Percentiles rank a stretch among this genome's conserved stretches.
phyloP scores from a whole-genome alignment of 1,284 basidiomycete species.

The Heterobasidion occidentale region DNA sequence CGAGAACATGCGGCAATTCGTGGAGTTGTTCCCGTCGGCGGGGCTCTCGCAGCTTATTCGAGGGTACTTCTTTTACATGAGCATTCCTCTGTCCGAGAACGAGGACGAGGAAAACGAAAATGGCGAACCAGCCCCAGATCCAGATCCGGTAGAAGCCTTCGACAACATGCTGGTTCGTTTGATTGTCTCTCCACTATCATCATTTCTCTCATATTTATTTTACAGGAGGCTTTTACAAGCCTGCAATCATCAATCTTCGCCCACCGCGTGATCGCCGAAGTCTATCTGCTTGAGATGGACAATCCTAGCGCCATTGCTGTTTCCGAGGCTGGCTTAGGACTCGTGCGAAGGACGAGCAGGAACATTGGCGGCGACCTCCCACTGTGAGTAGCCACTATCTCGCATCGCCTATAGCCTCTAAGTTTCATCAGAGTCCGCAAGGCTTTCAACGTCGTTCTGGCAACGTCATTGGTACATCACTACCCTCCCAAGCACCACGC shows the following conservation, averaged over 20 bases:
- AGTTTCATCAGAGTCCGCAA: slow-evolving; percentile 39
- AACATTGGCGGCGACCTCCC: slow-evolving; percentile 52
- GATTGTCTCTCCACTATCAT: not conserved
- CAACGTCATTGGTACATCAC: slow-evolving; percentile 75
- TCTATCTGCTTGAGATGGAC: slow-evolving; percentile 75
- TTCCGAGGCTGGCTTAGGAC: slow-evolving; percentile 61
- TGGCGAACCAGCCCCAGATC: slow-evolving; percentile 20
- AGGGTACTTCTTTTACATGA: slow-evolving; percentile 63
- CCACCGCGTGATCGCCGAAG: slow-evolving; percentile 61
- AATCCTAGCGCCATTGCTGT: slow-evolving; percentile 69
- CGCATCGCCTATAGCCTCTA: not conserved
- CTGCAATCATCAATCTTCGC: slow-evolving; percentile 63
- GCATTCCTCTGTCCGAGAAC: slow-evolving; percentile 33
- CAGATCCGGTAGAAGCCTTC: slow-evolving; percentile 35
- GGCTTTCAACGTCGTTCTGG: slow-evolving; percentile 59
- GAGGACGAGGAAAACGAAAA: slow-evolving; percentile 31
- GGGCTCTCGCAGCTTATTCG: slow-evolving; percentile 51
- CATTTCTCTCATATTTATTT: slow-evolving; percentile 1
- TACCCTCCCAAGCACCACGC: slow-evolving; percentile 88
- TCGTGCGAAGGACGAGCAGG: slow-evolving; percentile 48
- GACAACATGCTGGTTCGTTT: slow-evolving; percentile 45
- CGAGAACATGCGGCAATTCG: slow-evolving; percentile 55
- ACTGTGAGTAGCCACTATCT: slow-evolving; percentile 29
- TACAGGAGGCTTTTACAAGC: slow-evolving; percentile 51
- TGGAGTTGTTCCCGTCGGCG: slow-evolving; percentile 60